Conservation (phyloP, 78 protist genomes). For the slime mould (Dictyostelium discoideum) region DNA sequence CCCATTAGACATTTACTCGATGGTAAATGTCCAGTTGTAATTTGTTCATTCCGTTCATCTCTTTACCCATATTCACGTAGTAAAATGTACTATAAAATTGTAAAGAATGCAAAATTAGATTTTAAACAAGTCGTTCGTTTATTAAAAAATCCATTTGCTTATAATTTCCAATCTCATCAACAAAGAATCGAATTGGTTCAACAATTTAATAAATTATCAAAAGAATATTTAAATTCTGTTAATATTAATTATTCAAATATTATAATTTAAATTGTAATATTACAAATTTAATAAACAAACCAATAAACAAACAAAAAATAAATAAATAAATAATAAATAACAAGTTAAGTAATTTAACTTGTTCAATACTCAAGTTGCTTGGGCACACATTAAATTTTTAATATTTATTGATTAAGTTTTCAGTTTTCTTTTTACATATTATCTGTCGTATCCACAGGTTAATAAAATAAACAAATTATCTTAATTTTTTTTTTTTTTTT, state of each 20-base stretch:
- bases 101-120: conserved; percentile 32
- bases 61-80: conserved; percentile 22
- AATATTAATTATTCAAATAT: not conserved
- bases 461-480: too few species aligned
- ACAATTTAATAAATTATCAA: conserved; percentile 1
- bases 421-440: too few species aligned
- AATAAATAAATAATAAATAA: too few species aligned
- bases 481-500: too few species aligned
- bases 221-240: not conserved
- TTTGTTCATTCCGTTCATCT: conserved; percentile 63
- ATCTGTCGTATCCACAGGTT: too few species aligned
- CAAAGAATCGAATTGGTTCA: not conserved
- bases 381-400: too few species aligned
- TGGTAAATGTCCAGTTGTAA: conserved; percentile 69
- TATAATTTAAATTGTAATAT: conserved; percentile 2
- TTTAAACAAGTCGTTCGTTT: conserved; percentile 50
- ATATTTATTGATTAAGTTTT: too few species aligned
- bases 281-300: not conserved
- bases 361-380: too few species aligned
- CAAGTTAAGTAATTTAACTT: too few species aligned
- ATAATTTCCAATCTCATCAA: conserved; percentile 49
- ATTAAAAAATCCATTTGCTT: conserved; percentile 39
- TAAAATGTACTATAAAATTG: conserved; percentile 58
- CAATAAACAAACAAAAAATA: too few species aligned
- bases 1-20: conserved; percentile 80